These are phyloP conservation scores for Pseudognaphalium luteoalbum DNA, from an alignment of 129 eudicot genomes.

Conservation along the genomic window DNA sequence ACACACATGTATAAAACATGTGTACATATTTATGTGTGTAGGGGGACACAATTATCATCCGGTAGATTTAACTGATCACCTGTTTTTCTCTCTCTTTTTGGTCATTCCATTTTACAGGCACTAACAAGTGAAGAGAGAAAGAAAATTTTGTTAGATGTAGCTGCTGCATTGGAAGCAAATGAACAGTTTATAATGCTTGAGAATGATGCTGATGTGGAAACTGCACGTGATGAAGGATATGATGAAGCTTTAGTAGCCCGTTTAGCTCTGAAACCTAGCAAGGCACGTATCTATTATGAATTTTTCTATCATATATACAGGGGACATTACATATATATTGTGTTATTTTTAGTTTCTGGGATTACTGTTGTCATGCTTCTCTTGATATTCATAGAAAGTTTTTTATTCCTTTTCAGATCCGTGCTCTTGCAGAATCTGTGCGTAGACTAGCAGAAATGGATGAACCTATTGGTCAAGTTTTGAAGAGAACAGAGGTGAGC, in stretches of 20 bases:
- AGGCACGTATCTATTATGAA: slow-evolving; percentile 41
- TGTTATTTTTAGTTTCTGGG: neutral
- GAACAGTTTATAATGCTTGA: slow-evolving; percentile 51
- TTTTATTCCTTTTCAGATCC: slow-evolving; percentile 43
- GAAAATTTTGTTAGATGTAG: slow-evolving; percentile 66
- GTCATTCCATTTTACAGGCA: slow-evolving; percentile 35
- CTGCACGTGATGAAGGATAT: slow-evolving; percentile 65
- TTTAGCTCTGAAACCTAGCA: slow-evolving; percentile 60
- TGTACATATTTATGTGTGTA: neutral
- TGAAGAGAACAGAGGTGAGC: slow-evolving; percentile 82
- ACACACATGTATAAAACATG: neutral
- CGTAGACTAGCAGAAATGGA: slow-evolving; percentile 84
- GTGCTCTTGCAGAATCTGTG: slow-evolving; percentile 72
- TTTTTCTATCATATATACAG: neutral
- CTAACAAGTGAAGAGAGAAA: slow-evolving; percentile 69
- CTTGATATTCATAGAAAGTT: slow-evolving; percentile 17
- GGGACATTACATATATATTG: neutral
- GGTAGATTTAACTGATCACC: slow-evolving; percentile 11
- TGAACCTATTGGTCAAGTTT: slow-evolving; percentile 75
- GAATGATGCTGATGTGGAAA: slow-evolving; percentile 73
- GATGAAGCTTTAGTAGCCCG: slow-evolving; percentile 74
- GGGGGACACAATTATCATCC: neutral
- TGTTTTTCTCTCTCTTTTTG: neutral
- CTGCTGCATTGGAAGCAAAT: slow-evolving; percentile 73
- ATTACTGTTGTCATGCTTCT: neutral